Evolutionary conservation across 768 basidiomycete species (phyloP), one percentile per base, ranked within the genome.

Genomic region (Trichaptum fuscoviolaceum): DNA sequence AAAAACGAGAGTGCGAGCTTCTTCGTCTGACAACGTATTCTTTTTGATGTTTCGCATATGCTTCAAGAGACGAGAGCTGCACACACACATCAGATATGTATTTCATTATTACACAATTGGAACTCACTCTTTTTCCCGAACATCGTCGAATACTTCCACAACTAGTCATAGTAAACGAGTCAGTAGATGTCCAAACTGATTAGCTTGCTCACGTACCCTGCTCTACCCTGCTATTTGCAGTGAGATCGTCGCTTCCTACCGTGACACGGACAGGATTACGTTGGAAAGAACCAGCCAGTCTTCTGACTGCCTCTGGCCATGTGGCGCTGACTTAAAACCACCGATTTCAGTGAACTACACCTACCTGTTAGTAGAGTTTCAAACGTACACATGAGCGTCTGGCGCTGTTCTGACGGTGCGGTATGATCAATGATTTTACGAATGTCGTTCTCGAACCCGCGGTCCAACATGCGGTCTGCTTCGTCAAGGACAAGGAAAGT

Each of bases 371-470:
- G 12, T 25, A 15, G 23, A 24, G 23, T 15, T 61, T 2, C 18
- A 24, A 6, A 84, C 92, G 70, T 75, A 95, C 93, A 96, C 94
- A 96, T 95, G 83, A 95, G 88, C 7, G 93, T 96, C 79, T 96
- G 94, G 60, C 95, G 84, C 66, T 85, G 83, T n/a, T 81, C 75
- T 36, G 84, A 81, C 73, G 86, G 86, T 78, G 88, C 84, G 1
- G 89, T 87, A 65, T 83, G 80, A 8, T 85, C 87, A 68, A 99
- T 95, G 73, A 99, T 99, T 67, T 82, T 86, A 64, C 94, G 83
- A 67, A 99, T 97, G 74, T 98, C 97, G 72, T 99, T 97, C 76
- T 99, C 97, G 75, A 99, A 99, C 0, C 96, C 97, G 76, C 91
- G 95, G 76, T 99, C 97, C 63, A 99, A 82, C 96, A 98, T 98